Conservation (phyloP, 768 basidiomycete species). For the Tulasnella sp. region DNA sequence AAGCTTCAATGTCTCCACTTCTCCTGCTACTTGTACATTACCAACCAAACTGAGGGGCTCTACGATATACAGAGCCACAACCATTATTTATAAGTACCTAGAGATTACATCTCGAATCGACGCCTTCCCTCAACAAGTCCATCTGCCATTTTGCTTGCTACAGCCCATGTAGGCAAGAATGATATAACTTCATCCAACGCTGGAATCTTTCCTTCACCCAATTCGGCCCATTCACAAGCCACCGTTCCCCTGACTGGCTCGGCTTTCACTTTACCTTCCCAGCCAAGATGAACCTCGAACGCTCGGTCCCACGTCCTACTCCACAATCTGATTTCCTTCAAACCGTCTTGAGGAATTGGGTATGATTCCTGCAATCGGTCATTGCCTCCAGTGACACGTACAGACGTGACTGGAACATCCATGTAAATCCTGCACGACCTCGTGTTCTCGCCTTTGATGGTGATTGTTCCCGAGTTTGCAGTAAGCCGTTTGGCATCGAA, state of each 20-base stretch:
- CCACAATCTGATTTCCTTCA: conserved; percentile 41
- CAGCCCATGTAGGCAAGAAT: conserved; percentile 56
- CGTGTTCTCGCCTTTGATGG: conserved; percentile 44
- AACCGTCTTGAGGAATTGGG: conserved; percentile 28
- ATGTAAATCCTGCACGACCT: conserved; percentile 52
- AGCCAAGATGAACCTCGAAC: conserved; percentile 43
- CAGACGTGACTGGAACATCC: conserved; percentile 33
- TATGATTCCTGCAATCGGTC: conserved; percentile 33
- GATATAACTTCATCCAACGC: conserved; percentile 52
- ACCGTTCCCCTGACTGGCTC: conserved; percentile 32
- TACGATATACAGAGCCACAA: neutral
- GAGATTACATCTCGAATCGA: conserved; percentile 22
- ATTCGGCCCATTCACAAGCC: conserved; percentile 57
- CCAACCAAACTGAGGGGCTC: conserved; percentile 43
- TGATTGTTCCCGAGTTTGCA: conserved; percentile 36
- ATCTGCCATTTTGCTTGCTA: conserved; percentile 41
- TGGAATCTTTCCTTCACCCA: conserved; percentile 41
- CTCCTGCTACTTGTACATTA: conserved; percentile 9
- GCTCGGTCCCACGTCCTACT: conserved; percentile 43
- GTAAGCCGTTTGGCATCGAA: conserved; percentile 30
- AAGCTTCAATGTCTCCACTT: too few species aligned
- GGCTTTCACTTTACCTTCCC: conserved; percentile 25
- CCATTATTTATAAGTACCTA: neutral
- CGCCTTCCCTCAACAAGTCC: conserved; percentile 45
- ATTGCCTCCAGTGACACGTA: conserved; percentile 30